A percentile compares a stretch with the other conserved stretches of the same genome.
These are phyloP conservation scores for Syncephalis plumigaleata DNA, from an alignment of 371 early-diverging fungal species.

Conservation along the genomic window DNA sequence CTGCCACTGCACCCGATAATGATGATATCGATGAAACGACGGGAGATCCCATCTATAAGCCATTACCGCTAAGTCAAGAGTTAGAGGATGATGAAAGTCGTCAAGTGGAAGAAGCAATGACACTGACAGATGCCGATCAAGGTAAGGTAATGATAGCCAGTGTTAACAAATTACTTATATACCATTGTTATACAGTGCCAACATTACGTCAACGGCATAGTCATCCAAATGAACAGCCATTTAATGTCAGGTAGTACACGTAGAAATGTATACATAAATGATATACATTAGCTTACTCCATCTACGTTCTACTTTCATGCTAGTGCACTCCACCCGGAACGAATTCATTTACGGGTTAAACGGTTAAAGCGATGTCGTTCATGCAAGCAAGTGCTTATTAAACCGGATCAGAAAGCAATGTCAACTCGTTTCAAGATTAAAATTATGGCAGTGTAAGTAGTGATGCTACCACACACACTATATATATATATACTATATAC, in stretches of 20 bases:
- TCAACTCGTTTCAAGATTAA: constrained; percentile 73
- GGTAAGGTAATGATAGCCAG: too few species aligned
- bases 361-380: constrained; percentile 66
- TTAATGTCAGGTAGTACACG: constrained; percentile 12
- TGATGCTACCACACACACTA: too few species aligned
- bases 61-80: constrained; percentile 14
- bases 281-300: not conserved
- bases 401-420: constrained; percentile 83
- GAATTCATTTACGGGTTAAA: constrained; percentile 73
- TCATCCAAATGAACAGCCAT: constrained; percentile 21
- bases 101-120: constrained; percentile 2
- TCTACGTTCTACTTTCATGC: not conserved
- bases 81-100: constrained; percentile 11
- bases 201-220: constrained; percentile 44
- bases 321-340: constrained; percentile 53
- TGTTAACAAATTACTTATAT: not conserved
- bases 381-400: constrained; percentile 77
- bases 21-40: constrained; percentile 23
- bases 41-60: constrained; percentile 4
- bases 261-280: not conserved
- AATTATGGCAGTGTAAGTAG: constrained; percentile 62
- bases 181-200: constrained; percentile 16
- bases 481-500: too few species aligned
- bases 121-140: not conserved
- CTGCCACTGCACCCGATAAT: constrained; percentile 13